Conservation (phyloP, 257 asterid genomes). For the Solanum pimpinellifolium region DNA sequence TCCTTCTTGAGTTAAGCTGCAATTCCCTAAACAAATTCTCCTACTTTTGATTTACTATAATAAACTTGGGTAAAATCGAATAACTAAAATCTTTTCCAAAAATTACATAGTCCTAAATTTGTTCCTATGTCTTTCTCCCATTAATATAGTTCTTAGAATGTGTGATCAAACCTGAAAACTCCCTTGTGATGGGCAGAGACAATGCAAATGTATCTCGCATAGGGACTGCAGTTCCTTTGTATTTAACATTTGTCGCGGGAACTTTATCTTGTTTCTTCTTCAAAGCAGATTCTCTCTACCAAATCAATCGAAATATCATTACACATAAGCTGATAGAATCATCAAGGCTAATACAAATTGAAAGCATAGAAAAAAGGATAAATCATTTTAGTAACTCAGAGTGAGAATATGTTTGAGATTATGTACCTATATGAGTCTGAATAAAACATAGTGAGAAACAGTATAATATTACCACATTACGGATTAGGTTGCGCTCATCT, state of each 20-base stretch:
- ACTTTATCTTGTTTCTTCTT: constrained; percentile 48
- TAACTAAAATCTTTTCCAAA: neutral
- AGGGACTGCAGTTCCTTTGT: constrained; percentile 15
- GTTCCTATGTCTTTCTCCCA: neutral
- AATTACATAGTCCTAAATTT: neutral
- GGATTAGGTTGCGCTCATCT: constrained; percentile 62
- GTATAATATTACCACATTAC: constrained; percentile 41
- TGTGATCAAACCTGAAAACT: constrained; percentile 50
- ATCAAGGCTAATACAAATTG: neutral
- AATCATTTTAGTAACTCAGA: neutral
- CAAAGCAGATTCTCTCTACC: constrained; percentile 76
- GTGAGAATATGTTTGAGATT: neutral
- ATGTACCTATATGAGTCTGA: neutral
- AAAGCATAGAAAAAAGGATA: neutral
- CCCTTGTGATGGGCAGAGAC: constrained; percentile 5
- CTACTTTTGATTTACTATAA: neutral
- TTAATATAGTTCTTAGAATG: neutral
- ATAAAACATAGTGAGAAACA: neutral
- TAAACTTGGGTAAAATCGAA: neutral
- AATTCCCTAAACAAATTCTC: neutral
- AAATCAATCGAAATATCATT: neutral
- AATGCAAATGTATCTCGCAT: constrained; percentile 10
- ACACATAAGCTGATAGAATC: neutral
- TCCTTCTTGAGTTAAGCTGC: neutral
- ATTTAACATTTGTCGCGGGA: constrained; percentile 15